Conservation (phyloP, 208 protist genomes). For the Trypanosomatidae sp. region DNA sequence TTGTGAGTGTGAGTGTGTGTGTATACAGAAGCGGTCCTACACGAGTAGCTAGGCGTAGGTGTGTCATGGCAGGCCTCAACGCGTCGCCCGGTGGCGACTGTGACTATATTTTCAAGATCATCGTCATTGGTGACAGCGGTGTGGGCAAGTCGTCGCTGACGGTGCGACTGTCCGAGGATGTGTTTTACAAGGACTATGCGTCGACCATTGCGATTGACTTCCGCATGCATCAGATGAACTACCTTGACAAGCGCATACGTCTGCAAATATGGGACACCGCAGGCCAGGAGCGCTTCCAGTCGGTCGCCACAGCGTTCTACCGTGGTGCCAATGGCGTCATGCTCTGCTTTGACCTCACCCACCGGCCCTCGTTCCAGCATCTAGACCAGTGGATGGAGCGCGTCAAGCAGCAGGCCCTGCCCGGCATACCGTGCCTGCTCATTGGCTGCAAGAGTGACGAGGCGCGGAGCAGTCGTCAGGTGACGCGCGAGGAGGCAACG, state of each 20-base stretch:
- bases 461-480: slow-evolving; percentile 66
- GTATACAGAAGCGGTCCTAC: too few relatives aligned
- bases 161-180: slow-evolving; percentile 85
- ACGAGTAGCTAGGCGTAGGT: too few relatives aligned
- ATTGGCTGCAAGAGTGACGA: slow-evolving; percentile 96
- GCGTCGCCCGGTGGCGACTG: slow-evolving; percentile 64
- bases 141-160: slow-evolving; percentile 88
- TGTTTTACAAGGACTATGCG: slow-evolving; percentile 84
- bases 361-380: slow-evolving; percentile 92
- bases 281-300: slow-evolving; percentile 87
- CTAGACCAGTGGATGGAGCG: slow-evolving; percentile 97
- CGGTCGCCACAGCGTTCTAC: slow-evolving; percentile 89
- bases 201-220: slow-evolving; percentile 88
- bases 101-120: slow-evolving; percentile 94
- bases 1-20: too few relatives aligned
- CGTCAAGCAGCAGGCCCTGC: slow-evolving; percentile 83
- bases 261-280: slow-evolving; percentile 90
- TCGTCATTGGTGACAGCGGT: slow-evolving; percentile 87
- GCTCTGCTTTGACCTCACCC: slow-evolving; percentile 97
- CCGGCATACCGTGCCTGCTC: slow-evolving; percentile 90
- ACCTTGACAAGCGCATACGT: slow-evolving; percentile 85
- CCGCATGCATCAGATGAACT: slow-evolving; percentile 83
- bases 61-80: slow-evolving; percentile 10
- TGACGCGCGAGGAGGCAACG: slow-evolving; percentile 75
- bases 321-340: slow-evolving; percentile 89